Percentiles rank a stretch among this genome's conserved stretches.
Conservation (phyloP, 2,329 filamentous ascomycete species). For the Aspergillus udagawae region DNA sequence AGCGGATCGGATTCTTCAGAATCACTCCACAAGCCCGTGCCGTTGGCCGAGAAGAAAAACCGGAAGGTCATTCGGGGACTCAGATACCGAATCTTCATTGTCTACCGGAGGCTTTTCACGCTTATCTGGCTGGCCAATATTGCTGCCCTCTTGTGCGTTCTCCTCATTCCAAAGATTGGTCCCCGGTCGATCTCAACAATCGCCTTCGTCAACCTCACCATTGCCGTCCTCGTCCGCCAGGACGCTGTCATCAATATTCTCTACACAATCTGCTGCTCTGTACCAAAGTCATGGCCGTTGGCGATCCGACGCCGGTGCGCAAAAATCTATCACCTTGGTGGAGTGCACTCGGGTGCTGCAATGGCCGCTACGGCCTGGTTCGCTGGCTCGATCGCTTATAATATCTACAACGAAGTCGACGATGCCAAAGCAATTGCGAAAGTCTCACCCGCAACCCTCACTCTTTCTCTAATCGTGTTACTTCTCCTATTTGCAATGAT, state of each 20-base stretch:
- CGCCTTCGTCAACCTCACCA: slow-evolving; percentile 32
- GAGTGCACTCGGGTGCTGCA: slow-evolving; percentile 37
- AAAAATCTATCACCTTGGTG: slow-evolving; percentile 41
- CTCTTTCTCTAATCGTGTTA: slow-evolving; percentile 26
- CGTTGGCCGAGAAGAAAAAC: slow-evolving; percentile 3
- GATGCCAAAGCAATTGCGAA: background rate
- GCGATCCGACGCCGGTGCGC: slow-evolving; percentile 31
- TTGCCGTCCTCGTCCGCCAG: slow-evolving; percentile 35
- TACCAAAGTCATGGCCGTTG: slow-evolving; percentile 33
- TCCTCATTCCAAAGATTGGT: background rate
- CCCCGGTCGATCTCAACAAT: slow-evolving; percentile 14
- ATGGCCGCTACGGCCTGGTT: slow-evolving; percentile 43
- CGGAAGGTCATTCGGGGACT: slow-evolving; percentile 12
- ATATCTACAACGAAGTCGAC: background rate
- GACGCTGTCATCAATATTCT: slow-evolving; percentile 39
- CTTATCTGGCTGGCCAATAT: slow-evolving; percentile 50
- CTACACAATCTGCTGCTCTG: slow-evolving; percentile 28
- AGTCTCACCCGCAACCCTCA: background rate
- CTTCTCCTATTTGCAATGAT: slow-evolving; percentile 11
- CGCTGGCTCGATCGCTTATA: slow-evolving; percentile 14
- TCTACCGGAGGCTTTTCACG: slow-evolving; percentile 56
- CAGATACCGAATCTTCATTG: slow-evolving; percentile 46
- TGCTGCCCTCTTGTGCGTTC: slow-evolving; percentile 14
- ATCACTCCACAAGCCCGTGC: background rate
- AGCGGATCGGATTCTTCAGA: background rate